A percentile compares a stretch with the other conserved stretches of the same genome.
Conservation (phyloP, 306 rosid genomes). For the Gillenia trifoliata region DNA sequence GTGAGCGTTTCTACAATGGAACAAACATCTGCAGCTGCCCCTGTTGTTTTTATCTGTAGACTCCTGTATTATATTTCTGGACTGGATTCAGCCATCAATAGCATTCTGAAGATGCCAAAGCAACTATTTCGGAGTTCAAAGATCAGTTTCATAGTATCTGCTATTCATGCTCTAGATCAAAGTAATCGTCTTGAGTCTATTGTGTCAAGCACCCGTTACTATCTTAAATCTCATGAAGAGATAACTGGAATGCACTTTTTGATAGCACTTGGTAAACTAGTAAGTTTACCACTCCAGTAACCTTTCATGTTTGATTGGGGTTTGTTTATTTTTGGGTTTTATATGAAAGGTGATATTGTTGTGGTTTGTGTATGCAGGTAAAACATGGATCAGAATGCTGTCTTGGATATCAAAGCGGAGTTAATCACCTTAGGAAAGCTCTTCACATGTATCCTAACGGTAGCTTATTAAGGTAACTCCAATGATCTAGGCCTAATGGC, state of each 20-base stretch:
- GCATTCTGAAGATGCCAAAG: slow-evolving; percentile 71
- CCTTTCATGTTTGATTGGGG: slow-evolving; percentile 14
- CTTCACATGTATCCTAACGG: slow-evolving; percentile 83
- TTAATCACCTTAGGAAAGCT: slow-evolving; percentile 65
- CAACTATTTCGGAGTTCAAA: slow-evolving; percentile 63
- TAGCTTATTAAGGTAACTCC: slow-evolving; percentile 65
- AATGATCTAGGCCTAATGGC: background rate
- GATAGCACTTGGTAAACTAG: slow-evolving; percentile 82
- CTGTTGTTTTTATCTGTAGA: slow-evolving; percentile 67
- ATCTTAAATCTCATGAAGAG: slow-evolving; percentile 62
- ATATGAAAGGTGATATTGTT: background rate
- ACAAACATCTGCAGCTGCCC: slow-evolving; percentile 36
- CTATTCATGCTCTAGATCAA: slow-evolving; percentile 71
- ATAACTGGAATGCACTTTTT: slow-evolving; percentile 66
- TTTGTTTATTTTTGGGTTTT: background rate
- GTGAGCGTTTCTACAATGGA: slow-evolving; percentile 55
- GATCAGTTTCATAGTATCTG: slow-evolving; percentile 66
- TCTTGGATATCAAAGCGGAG: slow-evolving; percentile 66
- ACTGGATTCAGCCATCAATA: slow-evolving; percentile 50
- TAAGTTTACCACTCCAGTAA: slow-evolving; percentile 27
- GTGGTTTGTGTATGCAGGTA: slow-evolving; percentile 40
- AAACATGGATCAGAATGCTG: slow-evolving; percentile 45
- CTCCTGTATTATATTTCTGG: slow-evolving; percentile 66
- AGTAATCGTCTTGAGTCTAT: slow-evolving; percentile 51
- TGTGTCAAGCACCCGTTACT: slow-evolving; percentile 47